Percentiles rank a stretch among this genome's conserved stretches.
phyloP scores from a whole-genome alignment of 306 rosid genomes.

The Dicorynia guianensis region DNA sequence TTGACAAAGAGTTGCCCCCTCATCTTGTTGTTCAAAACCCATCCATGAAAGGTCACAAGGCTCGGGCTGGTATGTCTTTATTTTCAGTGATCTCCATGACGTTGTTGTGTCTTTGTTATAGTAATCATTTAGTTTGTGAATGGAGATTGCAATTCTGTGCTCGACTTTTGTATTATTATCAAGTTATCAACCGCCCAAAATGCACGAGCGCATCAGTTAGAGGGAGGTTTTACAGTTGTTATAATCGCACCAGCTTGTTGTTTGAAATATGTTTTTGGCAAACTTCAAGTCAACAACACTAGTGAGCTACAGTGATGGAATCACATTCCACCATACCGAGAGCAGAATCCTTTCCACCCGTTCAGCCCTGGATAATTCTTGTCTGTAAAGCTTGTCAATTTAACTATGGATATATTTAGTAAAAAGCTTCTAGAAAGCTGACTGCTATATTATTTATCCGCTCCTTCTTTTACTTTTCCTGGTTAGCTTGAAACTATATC shows the following conservation, averaged over 20 bases:
- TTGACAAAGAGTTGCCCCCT: constrained; percentile 73
- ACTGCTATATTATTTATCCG: not conserved
- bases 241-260: no score
- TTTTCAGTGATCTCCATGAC: not conserved
- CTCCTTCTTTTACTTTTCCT: not conserved
- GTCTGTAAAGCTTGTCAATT: not conserved
- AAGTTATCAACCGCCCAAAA: no score
- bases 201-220: not conserved
- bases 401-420: not conserved
- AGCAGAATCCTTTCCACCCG: no score
- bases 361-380: not conserved
- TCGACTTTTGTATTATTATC: not conserved
- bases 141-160: not conserved
- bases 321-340: no score
- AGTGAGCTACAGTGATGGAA: not conserved
- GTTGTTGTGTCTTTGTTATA: not conserved
- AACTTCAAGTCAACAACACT: not conserved
- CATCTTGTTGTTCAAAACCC: constrained; percentile 86
- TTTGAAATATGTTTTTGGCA: no score
- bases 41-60: constrained; percentile 60
- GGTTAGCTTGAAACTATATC: not conserved
- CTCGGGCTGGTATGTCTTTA: constrained; percentile 70
- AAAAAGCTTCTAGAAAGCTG: not conserved
- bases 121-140: not conserved
- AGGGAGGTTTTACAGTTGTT: not conserved